phyloP scores from a whole-genome alignment of 1,139 yeast species.

The Candida tetrigidarum region DNA sequence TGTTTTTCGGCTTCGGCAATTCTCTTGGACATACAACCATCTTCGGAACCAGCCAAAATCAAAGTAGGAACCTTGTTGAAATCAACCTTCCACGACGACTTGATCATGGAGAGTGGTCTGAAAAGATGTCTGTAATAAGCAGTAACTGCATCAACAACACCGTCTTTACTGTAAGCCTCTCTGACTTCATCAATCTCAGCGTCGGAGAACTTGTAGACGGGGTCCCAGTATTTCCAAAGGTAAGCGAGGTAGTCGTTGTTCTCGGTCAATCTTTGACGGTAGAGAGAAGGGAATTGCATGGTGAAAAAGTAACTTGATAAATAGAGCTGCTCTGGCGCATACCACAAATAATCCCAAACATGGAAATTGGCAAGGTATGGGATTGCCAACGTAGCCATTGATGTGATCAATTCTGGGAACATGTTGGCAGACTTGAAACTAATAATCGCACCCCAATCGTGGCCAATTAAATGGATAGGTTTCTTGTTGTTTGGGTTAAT shows the following conservation, averaged over 20 bases:
- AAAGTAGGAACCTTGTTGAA: constrained; percentile 45
- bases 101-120: constrained; percentile 26
- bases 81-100: constrained; percentile 35
- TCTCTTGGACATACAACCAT: constrained; percentile 42
- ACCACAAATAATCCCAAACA: constrained; percentile 31
- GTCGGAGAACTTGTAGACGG: constrained; percentile 35
- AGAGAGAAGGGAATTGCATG: constrained; percentile 39
- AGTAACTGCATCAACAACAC: constrained; percentile 42
- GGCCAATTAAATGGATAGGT: constrained; percentile 48
- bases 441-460: constrained; percentile 52
- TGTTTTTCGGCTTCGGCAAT: constrained; percentile 31
- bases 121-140: constrained; percentile 45
- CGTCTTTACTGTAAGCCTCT: constrained; percentile 28
- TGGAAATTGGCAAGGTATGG: constrained; percentile 38
- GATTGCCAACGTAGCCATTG: constrained; percentile 44
- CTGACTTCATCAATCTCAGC: constrained; percentile 35
- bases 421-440: constrained; percentile 39
- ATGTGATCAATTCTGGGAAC: constrained; percentile 40
- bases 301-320: constrained; percentile 44
- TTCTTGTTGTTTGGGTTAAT: constrained; percentile 22
- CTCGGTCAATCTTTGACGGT: constrained; percentile 25
- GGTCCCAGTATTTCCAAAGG: constrained; percentile 49
- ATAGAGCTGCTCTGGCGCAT: constrained; percentile 41
- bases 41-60: constrained; percentile 40
- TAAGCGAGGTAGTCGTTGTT: constrained; percentile 32